phyloP scores from a whole-genome alignment of 2,329 filamentous ascomycete species.

The Neopestalotiopsis sp. region DNA sequence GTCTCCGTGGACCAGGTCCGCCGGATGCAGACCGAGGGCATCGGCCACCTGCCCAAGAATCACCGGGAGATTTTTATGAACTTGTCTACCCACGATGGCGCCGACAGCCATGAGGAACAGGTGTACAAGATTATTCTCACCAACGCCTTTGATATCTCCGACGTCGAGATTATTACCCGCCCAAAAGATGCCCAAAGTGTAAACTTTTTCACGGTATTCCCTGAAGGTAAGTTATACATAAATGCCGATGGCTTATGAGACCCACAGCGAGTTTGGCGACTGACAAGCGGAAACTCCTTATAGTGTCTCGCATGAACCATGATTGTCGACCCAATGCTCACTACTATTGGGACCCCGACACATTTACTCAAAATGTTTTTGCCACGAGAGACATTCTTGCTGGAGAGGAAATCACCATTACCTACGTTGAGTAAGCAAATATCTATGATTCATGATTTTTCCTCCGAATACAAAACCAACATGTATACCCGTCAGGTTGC shows the following conservation, averaged over 20 bases:
- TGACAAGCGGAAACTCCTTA: background rate
- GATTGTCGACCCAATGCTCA: slow-evolving; percentile 46
- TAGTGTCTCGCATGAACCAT: slow-evolving; percentile 46
- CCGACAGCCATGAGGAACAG: slow-evolving; percentile 24
- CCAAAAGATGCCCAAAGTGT: slow-evolving; percentile 26
- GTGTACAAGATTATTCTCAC: slow-evolving; percentile 37
- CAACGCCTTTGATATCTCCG: slow-evolving; percentile 33
- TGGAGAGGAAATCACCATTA: slow-evolving; percentile 47
- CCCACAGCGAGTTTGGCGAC: background rate
- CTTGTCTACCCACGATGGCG: slow-evolving; percentile 31
- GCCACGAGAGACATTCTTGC: slow-evolving; percentile 41
- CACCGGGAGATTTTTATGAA: slow-evolving; percentile 32
- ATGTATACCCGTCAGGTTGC: slow-evolving; percentile 26
- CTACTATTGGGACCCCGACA: slow-evolving; percentile 41
- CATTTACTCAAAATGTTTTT: slow-evolving; percentile 41
- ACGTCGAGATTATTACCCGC: slow-evolving; percentile 23
- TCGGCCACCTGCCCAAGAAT: slow-evolving; percentile 27
- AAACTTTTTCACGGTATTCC: slow-evolving; percentile 37
- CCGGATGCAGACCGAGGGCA: slow-evolving; percentile 30
- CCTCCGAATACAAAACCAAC: background rate
- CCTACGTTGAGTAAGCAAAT: slow-evolving; percentile 40
- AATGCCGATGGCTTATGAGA: background rate
- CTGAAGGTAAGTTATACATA: slow-evolving; percentile 31
- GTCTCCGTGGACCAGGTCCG: slow-evolving; percentile 26
- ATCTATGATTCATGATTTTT: background rate